These are phyloP conservation scores for Aureoboletus auriporus DNA, from an alignment of 768 basidiomycete species.

Conservation along the genomic window DNA sequence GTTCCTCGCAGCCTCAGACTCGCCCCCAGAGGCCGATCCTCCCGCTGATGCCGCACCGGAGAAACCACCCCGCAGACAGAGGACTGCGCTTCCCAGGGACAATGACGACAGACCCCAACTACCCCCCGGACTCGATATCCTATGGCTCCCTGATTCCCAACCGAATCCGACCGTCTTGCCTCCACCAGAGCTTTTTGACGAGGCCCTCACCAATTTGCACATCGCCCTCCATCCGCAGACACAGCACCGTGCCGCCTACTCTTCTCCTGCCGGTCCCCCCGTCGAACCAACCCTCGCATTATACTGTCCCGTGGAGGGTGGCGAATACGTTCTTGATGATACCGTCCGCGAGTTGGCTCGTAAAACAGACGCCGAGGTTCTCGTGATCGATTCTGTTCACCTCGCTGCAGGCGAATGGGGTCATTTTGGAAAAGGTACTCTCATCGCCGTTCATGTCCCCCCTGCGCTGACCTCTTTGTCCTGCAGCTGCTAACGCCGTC, in stretches of 20 bases:
- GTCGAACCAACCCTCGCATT: slow-evolving; percentile 81
- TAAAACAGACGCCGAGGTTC: slow-evolving; percentile 71
- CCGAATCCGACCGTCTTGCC: slow-evolving; percentile 41
- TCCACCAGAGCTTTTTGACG: slow-evolving; percentile 71
- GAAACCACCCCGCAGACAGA: slow-evolving; percentile 21
- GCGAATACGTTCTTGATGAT: slow-evolving; percentile 75
- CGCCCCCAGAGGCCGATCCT: slow-evolving; percentile 23
- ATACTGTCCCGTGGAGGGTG: slow-evolving; percentile 81
- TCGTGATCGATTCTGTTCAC: slow-evolving; percentile 80
- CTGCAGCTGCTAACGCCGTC: slow-evolving; percentile 61
- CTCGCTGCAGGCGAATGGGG: slow-evolving; percentile 89
- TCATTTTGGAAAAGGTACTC: slow-evolving; percentile 70
- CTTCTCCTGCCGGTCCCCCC: slow-evolving; percentile 48
- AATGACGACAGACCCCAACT: slow-evolving; percentile 39
- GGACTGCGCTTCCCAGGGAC: slow-evolving; percentile 15
- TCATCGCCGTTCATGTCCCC: neutral
- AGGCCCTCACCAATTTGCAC: slow-evolving; percentile 69
- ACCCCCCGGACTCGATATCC: slow-evolving; percentile 53
- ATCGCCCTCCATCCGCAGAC: slow-evolving; percentile 79
- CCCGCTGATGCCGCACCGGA: slow-evolving; percentile 19
- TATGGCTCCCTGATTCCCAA: slow-evolving; percentile 55
- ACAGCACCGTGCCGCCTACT: slow-evolving; percentile 67
- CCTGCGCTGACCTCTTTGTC: slow-evolving; percentile 5
- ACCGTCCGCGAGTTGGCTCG: slow-evolving; percentile 77
- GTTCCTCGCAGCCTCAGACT: slow-evolving; percentile 12